Percentiles rank a stretch among this genome's conserved stretches.
phyloP scores from a whole-genome alignment of 805 yeast species.

The Henningerozyma blattae region DNA sequence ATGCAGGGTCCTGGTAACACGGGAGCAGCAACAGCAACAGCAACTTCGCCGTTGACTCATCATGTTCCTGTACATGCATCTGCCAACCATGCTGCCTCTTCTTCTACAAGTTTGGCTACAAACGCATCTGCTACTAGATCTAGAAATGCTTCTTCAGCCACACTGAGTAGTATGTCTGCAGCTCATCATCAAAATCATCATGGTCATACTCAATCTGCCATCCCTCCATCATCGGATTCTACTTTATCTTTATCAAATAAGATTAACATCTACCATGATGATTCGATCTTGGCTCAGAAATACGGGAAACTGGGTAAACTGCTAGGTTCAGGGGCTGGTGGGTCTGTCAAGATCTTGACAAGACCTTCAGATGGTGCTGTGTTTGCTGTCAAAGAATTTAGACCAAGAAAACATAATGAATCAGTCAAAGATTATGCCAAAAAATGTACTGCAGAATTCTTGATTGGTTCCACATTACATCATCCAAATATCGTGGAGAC shows the following conservation, averaged over 20 bases:
- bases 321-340: constrained; percentile 82
- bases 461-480: constrained; percentile 71
- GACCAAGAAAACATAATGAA: constrained; percentile 61
- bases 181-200: constrained; percentile 11
- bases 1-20: no score
- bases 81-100: neutral
- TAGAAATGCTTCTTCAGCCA: constrained; percentile 7
- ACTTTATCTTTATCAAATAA: constrained; percentile 22
- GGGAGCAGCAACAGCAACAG: constrained; percentile 1
- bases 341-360: constrained; percentile 61
- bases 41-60: neutral
- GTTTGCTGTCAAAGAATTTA: constrained; percentile 76
- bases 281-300: constrained; percentile 41
- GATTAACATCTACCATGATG: constrained; percentile 34
- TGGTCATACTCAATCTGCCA: constrained; percentile 25
- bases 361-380: constrained; percentile 59
- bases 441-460: constrained; percentile 80
- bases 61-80: neutral
- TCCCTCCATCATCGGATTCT: constrained; percentile 26
- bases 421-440: constrained; percentile 67
- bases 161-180: constrained; percentile 3
- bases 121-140: no score
- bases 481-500: constrained; percentile 77
- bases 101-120: neutral
- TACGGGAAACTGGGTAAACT: constrained; percentile 67